These are phyloP conservation scores for Penicillium cosmopolitanum DNA, from an alignment of 495 filamentous ascomycete species.

Conservation along the genomic window DNA sequence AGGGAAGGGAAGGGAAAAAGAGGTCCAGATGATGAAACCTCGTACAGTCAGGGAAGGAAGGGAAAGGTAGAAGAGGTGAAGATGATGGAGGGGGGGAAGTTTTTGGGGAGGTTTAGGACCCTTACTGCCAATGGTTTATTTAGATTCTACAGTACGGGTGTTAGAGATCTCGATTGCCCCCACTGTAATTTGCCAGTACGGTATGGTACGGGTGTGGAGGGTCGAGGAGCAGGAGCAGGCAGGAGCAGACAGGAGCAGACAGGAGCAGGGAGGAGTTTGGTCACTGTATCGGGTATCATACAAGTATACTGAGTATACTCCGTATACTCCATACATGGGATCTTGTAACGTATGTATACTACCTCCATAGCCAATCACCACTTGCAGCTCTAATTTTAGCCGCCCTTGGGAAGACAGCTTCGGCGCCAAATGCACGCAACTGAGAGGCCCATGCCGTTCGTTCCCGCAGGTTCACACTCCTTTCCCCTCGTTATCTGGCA, in stretches of 20 bases:
- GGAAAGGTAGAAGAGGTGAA: constrained; percentile 26
- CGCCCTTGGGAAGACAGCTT: constrained; percentile 35
- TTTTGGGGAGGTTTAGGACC: constrained; percentile 28
- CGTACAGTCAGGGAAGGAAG: constrained; percentile 7
- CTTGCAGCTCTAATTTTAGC: constrained; percentile 49
- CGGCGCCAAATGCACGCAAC: constrained; percentile 43
- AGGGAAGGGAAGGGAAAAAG: constrained; percentile 18
- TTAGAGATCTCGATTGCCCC: constrained; percentile 31
- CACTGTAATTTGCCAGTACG: not conserved
- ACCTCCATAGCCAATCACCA: constrained; percentile 15
- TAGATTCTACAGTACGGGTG: constrained; percentile 9
- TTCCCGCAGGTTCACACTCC: not conserved
- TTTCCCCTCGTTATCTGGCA: not conserved
- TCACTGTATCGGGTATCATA: too few relatives aligned
- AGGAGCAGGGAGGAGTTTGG: too few relatives aligned
- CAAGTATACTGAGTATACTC: not conserved
- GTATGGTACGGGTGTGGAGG: not conserved
- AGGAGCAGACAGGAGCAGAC: too few relatives aligned
- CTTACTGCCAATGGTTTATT: constrained; percentile 30
- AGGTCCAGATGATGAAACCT: not conserved
- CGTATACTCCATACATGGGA: not conserved
- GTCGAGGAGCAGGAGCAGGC: too few relatives aligned
- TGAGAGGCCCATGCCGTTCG: constrained; percentile 32
- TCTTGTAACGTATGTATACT: too few relatives aligned
- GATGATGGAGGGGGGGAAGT: constrained; percentile 17